phyloP scores from a whole-genome alignment of 495 filamentous ascomycete species.

The Lasiosphaeria ovina region DNA sequence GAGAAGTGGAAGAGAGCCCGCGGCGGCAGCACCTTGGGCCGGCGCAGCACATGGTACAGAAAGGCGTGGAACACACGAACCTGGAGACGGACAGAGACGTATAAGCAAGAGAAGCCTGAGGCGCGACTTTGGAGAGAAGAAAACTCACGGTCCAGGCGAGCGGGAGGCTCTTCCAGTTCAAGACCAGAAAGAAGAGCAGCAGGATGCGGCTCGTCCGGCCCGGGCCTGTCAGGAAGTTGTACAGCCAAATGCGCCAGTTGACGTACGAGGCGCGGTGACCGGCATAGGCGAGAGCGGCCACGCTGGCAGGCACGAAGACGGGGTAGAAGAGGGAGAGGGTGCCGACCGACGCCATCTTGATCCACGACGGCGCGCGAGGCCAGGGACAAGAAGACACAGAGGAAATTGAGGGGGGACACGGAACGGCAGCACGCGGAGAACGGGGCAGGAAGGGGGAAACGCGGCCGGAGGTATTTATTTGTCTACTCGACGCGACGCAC shows the following conservation, averaged over 20 bases:
- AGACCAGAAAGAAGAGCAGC: slow-evolving; percentile 50
- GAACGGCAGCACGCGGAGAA: neutral
- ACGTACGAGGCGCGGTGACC: slow-evolving; percentile 37
- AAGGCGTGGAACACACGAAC: slow-evolving; percentile 63
- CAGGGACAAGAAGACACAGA: neutral
- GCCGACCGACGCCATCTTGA: slow-evolving; percentile 45
- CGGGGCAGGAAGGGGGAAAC: too few species aligned
- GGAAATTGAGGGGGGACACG: neutral
- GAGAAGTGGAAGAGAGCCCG: slow-evolving; percentile 62
- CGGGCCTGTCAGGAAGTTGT: slow-evolving; percentile 49
- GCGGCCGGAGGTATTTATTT: too few species aligned
- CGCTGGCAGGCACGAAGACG: slow-evolving; percentile 34
- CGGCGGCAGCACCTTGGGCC: slow-evolving; percentile 41
- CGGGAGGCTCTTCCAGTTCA: slow-evolving; percentile 72
- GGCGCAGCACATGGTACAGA: slow-evolving; percentile 53
- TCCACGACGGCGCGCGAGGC: neutral
- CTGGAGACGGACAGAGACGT: slow-evolving; percentile 31
- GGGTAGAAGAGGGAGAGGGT: slow-evolving; percentile 37
- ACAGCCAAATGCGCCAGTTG: slow-evolving; percentile 33
- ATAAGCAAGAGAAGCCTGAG: neutral
- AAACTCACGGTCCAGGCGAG: slow-evolving; percentile 68
- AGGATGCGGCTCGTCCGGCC: slow-evolving; percentile 48
- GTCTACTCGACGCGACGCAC: too few species aligned
- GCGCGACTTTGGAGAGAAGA: neutral
- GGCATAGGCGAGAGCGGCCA: slow-evolving; percentile 38